phyloP scores from a whole-genome alignment of 306 rosid genomes.

The Cucurbita ficifolia region DNA sequence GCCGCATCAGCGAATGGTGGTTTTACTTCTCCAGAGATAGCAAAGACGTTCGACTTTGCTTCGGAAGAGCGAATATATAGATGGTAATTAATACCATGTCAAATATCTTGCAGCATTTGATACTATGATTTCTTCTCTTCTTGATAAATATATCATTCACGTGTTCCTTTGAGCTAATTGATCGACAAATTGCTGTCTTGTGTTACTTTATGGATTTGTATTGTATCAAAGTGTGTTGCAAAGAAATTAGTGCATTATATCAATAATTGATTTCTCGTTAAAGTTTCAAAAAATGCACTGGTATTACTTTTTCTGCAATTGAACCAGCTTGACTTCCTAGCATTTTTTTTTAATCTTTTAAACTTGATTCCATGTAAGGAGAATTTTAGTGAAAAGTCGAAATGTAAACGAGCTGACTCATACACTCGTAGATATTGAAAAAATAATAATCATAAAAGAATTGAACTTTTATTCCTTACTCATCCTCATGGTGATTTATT shows the following conservation, averaged over 20 bases:
- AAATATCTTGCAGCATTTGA: background rate
- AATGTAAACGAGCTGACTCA: background rate
- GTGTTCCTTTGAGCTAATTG: background rate
- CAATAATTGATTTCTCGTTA: background rate
- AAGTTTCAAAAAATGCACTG: background rate
- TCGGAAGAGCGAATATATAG: slow-evolving; percentile 76
- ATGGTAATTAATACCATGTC: slow-evolving; percentile 30
- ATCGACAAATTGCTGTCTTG: background rate
- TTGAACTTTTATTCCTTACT: background rate
- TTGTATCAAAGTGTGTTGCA: background rate
- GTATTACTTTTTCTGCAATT: background rate
- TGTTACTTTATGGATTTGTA: background rate
- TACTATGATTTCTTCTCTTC: background rate
- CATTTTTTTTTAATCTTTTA: background rate
- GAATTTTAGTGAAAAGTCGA: background rate
- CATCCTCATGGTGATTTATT: background rate
- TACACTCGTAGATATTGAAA: background rate
- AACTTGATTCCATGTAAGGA: background rate
- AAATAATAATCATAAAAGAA: no score
- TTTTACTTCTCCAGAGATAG: slow-evolving; percentile 58
- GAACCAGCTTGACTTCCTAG: background rate
- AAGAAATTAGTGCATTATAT: background rate
- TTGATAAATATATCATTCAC: background rate
- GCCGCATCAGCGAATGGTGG: slow-evolving; percentile 56
- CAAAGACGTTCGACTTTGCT: slow-evolving; percentile 69